Conservation (phyloP, 176 grass and related monocot genomes). For the Avena insularis region DNA sequence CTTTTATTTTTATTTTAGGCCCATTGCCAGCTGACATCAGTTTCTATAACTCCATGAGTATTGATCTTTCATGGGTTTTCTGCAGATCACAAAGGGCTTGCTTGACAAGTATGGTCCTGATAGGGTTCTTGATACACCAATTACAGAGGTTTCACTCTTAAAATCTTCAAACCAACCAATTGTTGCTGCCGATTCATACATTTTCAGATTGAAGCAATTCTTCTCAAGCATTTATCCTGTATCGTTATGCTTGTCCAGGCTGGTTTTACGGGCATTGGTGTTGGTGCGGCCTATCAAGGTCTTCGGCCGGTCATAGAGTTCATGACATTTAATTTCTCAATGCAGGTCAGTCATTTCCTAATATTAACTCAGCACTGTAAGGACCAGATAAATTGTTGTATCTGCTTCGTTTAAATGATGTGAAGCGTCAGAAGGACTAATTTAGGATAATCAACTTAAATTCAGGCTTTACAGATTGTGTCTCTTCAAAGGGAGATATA, state of each 20-base stretch:
- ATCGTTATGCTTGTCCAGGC: constrained; percentile 61
- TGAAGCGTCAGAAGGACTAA: neutral
- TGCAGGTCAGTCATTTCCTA: constrained; percentile 66
- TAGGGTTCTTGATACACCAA: constrained; percentile 99
- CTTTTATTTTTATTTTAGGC: constrained; percentile 9
- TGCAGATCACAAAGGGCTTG: constrained; percentile 95
- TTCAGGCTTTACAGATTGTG: neutral
- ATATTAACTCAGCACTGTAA: neutral
- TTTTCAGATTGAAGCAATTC: constrained; percentile 4
- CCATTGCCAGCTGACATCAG: neutral
- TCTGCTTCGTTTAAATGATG: constrained; percentile 11
- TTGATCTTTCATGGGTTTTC: constrained; percentile 32
- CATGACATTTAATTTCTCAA: constrained; percentile 99
- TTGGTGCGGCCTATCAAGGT: constrained; percentile 95
- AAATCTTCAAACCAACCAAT: constrained; percentile 16
- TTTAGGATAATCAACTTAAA: constrained; percentile 6
- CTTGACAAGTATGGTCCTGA: constrained; percentile 96
- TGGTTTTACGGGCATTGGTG: constrained; percentile 96
- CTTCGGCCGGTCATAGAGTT: constrained; percentile 87
- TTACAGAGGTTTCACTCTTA: constrained; percentile 76
- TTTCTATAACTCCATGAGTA: constrained; percentile 17
- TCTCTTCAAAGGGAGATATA: neutral
- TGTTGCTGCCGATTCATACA: neutral
- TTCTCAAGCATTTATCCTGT: constrained; percentile 22
- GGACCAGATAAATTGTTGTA: neutral